phyloP scores from a whole-genome alignment of 768 basidiomycete genomes.

The Xerocomus brunneocitrinus region DNA sequence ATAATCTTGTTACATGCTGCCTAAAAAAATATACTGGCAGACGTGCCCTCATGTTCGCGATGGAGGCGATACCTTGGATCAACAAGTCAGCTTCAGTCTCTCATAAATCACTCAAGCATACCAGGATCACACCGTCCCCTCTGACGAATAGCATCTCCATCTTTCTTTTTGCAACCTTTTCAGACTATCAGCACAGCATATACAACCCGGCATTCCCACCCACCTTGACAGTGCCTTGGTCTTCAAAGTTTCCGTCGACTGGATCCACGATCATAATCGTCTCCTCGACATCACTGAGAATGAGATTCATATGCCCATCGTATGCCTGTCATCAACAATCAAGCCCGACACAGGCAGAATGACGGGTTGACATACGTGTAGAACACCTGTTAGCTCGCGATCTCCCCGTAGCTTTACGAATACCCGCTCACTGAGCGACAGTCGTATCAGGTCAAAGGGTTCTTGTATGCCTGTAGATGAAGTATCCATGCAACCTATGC shows the following conservation, averaged over 20 bases:
- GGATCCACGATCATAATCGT: slow-evolving; percentile 93
- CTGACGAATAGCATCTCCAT: slow-evolving; percentile 98
- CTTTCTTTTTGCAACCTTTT: slow-evolving; percentile 84
- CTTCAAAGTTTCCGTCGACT: slow-evolving; percentile 57
- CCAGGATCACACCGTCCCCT: slow-evolving; percentile 95
- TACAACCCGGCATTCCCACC: slow-evolving; percentile 7
- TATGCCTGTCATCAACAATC: slow-evolving; percentile 65
- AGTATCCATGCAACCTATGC: slow-evolving; percentile 52
- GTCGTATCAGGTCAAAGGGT: slow-evolving; percentile 94
- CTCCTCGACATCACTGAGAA: slow-evolving; percentile 96
- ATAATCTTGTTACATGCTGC: slow-evolving; percentile 15
- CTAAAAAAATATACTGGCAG: slow-evolving; percentile 33
- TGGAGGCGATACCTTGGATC: slow-evolving; percentile 69
- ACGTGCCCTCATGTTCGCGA: slow-evolving; percentile 49
- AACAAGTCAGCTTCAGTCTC: slow-evolving; percentile 11
- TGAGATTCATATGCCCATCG: slow-evolving; percentile 99
- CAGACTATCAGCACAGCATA: not conserved
- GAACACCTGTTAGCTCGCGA: slow-evolving; percentile 82
- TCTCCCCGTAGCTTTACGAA: slow-evolving; percentile 97
- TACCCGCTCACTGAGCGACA: slow-evolving; percentile 95
- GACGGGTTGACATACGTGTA: slow-evolving; percentile 68
- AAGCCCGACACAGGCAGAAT: not conserved
- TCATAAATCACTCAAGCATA: slow-evolving; percentile 35
- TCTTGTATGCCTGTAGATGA: slow-evolving; percentile 80
- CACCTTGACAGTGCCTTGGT: slow-evolving; percentile 64